Conservation (phyloP, 1,284 basidiomycete species). For the Volvariella surrecta region DNA sequence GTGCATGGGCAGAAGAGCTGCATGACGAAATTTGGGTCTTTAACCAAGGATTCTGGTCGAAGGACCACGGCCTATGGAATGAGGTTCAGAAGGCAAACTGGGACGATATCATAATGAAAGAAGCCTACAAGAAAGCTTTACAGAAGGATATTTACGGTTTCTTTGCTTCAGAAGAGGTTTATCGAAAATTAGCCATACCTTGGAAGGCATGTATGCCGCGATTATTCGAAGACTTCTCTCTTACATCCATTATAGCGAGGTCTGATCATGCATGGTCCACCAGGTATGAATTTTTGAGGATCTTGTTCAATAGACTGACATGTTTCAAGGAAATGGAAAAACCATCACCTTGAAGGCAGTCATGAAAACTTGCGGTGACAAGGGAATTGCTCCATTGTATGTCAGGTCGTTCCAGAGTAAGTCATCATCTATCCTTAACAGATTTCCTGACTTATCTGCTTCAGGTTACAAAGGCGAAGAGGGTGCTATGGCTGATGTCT, state of each 20-base stretch:
- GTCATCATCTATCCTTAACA: conserved; percentile 9
- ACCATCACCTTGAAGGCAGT: conserved; percentile 74
- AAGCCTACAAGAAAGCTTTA: conserved; percentile 56
- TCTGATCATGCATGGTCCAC: conserved; percentile 65
- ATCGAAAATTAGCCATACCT: conserved; percentile 65
- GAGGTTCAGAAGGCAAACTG: conserved; percentile 68
- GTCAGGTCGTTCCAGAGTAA: conserved; percentile 65
- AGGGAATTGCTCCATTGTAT: conserved; percentile 62
- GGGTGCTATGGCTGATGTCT: conserved; percentile 52
- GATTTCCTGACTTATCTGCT: conserved; percentile 3
- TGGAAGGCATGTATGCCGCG: conserved; percentile 55
- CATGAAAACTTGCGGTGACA: conserved; percentile 56
- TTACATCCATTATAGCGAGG: conserved; percentile 43
- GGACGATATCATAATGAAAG: conserved; percentile 70
- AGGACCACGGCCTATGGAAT: conserved; percentile 53
- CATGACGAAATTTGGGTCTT: conserved; percentile 73
- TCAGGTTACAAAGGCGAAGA: conserved; percentile 62
- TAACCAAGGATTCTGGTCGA: conserved; percentile 60
- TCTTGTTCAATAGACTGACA: conserved; percentile 1
- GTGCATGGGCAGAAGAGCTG: conserved; percentile 40
- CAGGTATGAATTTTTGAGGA: conserved; percentile 35
- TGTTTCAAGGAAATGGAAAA: conserved; percentile 66
- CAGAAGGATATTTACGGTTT: conserved; percentile 73
- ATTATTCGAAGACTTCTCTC: neutral
- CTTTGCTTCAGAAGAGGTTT: conserved; percentile 62